These are phyloP conservation scores for Acacia crassicarpa DNA, from an alignment of 306 rosid species.

Conservation along the genomic window DNA sequence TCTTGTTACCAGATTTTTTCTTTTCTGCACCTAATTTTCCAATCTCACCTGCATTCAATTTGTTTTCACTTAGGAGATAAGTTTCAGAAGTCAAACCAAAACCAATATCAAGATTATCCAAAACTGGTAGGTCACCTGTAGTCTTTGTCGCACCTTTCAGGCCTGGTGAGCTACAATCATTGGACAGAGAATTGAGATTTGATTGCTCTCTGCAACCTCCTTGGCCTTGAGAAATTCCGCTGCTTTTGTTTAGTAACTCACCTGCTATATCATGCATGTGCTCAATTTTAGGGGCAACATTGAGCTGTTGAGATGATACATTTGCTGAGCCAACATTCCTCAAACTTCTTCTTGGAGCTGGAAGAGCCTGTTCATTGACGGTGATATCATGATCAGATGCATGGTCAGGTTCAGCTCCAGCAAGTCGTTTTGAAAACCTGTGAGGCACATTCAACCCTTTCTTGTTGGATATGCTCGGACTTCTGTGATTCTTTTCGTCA, in stretches of 20 bases:
- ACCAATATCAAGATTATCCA: slow-evolving; percentile 11
- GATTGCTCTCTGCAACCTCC: slow-evolving; percentile 37
- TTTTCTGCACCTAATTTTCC: slow-evolving; percentile 23
- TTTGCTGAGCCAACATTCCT: slow-evolving; percentile 36
- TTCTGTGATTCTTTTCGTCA: slow-evolving; percentile 27
- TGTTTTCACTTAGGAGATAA: slow-evolving; percentile 25
- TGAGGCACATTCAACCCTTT: slow-evolving; percentile 42
- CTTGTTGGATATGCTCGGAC: slow-evolving; percentile 40
- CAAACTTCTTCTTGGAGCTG: slow-evolving; percentile 42
- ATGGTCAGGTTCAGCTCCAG: slow-evolving; percentile 62
- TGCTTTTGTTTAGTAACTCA: slow-evolving; percentile 34
- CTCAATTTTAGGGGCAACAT: slow-evolving; percentile 29
- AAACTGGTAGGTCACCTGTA: slow-evolving; percentile 50
- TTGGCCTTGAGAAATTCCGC: slow-evolving; percentile 29
- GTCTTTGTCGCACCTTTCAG: slow-evolving; percentile 47
- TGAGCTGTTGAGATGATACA: slow-evolving; percentile 31
- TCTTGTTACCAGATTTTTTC: slow-evolving; percentile 46
- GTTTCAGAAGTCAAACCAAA: slow-evolving; percentile 15
- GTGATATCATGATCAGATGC: slow-evolving; percentile 26
- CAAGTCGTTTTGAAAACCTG: slow-evolving; percentile 73
- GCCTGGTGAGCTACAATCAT: slow-evolving; percentile 44
- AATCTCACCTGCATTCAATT: slow-evolving; percentile 30
- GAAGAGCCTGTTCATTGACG: slow-evolving; percentile 39
- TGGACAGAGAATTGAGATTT: slow-evolving; percentile 38
- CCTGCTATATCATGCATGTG: slow-evolving; percentile 12